Base-by-base conservation (phyloP, 2,329 filamentous ascomycete species). In the Pseudogymnoascus sp. region DNA sequence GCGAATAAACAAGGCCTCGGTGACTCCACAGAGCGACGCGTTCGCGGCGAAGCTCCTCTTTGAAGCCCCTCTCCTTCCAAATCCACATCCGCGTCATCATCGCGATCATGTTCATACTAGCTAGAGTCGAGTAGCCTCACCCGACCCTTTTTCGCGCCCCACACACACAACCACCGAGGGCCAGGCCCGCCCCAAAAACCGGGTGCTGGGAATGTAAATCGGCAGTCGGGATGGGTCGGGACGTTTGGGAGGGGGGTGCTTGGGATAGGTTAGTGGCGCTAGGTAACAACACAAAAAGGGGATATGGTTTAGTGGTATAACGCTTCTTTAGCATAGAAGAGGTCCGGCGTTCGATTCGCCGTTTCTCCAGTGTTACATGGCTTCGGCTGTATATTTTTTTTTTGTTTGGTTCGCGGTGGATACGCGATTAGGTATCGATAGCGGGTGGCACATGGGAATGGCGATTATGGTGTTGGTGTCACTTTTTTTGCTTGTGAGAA, bases 261-360 rank as follows among this genome's bases (percentile, higher is more conserved):
- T 52, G 23, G 14, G 23, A 52, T 5, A 5, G 14, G 1, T 52
- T 52, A 52, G 45, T 52, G 45, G 14, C 45, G 45, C 45, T 30
- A 52, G 45, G 42, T 49, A 49, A 19, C 19, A 41, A 45, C 41
- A 45, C 41, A 45, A 22, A 49, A 49, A 23, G 41, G 41, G 41
- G 41, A 45, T 45, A 45, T 45, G 41, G 41, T 45, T 45, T 45
- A 45, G 41, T 45, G 41, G 41, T 45, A 45, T 45, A 45, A 45
- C 19, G 41, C 41, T 45, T 45, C 41, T 45, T 45, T 49, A 49
- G 42, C 42, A 49, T 49, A 49, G 42, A 49, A 49, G 42, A 49
- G 42, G 42, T 49, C 42, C 42, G 42, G 42, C 42, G 42, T 49
- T 49, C 42, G 42, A 49, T 49, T 49, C 42, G 42, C 42, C 42